Evolutionary conservation across 1,284 basidiomycete species (phyloP).

Genomic region (Stereum hirsutum): DNA sequence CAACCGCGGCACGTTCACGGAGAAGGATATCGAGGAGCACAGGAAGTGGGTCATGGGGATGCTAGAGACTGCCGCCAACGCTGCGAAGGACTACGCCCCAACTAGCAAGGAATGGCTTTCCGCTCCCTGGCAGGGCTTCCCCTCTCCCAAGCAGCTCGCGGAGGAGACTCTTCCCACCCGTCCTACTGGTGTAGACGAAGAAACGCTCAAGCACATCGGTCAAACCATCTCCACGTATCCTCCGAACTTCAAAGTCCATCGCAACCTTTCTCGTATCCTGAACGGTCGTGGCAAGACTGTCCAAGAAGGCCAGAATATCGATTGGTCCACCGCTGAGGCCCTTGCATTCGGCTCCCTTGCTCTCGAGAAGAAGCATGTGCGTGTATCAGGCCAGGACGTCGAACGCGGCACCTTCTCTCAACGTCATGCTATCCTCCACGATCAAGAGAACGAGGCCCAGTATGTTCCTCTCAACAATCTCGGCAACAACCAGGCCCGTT

Average conservation of each 20-base stretch:
- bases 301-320: conserved; percentile 87
- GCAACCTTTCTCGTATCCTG: conserved; percentile 93
- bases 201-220: conserved; percentile 81
- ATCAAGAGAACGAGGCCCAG: conserved; percentile 88
- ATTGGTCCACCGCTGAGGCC: conserved; percentile 99
- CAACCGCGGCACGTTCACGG: conserved; percentile 89
- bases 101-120: conserved; percentile 96
- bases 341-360: conserved; percentile 93
- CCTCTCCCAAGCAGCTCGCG: conserved; percentile 91
- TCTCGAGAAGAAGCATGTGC: conserved; percentile 90
- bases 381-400: conserved; percentile 96
- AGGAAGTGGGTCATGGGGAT: conserved; percentile 99
- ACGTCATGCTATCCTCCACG: conserved; percentile 94
- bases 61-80: conserved; percentile 90
- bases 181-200: conserved; percentile 75
- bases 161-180: conserved; percentile 88
- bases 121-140: conserved; percentile 97
- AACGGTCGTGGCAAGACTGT: conserved; percentile 82
- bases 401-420: conserved; percentile 99
- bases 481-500: conserved; percentile 80
- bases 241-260: conserved; percentile 80
- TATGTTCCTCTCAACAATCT: conserved; percentile 90
- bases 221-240: conserved; percentile 84
- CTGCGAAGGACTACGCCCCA: conserved; percentile 90
- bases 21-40: conserved; percentile 97